phyloP scores from a whole-genome alignment of 2,329 filamentous ascomycete species.

The Colletotrichum aenigma region DNA sequence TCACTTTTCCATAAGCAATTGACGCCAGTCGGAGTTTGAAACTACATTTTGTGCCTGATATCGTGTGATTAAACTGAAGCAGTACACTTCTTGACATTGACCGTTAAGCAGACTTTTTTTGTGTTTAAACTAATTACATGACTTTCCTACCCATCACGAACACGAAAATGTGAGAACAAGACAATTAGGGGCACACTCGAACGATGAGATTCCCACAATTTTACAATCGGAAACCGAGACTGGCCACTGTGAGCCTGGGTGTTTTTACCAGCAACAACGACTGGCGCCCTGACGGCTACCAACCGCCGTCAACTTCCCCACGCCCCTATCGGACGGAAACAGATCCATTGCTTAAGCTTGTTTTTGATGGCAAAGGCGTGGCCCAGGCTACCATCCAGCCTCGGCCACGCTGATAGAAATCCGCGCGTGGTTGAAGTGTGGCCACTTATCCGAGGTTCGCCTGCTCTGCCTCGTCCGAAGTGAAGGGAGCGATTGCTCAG shows the following conservation, averaged over 20 bases:
- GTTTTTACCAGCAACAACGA: neutral
- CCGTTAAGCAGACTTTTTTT: neutral
- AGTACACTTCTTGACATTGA: neutral
- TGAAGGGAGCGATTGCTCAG: neutral
- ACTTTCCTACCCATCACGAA: neutral
- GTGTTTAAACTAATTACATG: neutral
- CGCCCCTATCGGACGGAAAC: neutral
- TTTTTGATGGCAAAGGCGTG: neutral
- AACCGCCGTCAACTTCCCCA: neutral
- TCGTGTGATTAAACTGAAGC: neutral
- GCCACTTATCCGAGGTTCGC: neutral
- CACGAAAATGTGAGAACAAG: too few relatives aligned
- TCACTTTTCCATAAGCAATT: slow-evolving; percentile 15
- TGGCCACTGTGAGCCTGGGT: neutral
- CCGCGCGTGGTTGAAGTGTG: neutral
- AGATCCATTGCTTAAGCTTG: neutral
- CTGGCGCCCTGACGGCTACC: neutral
- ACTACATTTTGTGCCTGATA: neutral
- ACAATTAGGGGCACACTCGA: neutral
- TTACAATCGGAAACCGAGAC: neutral
- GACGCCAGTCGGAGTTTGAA: slow-evolving; percentile 17
- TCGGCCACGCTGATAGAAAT: neutral
- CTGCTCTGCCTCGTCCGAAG: neutral
- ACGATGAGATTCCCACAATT: neutral
- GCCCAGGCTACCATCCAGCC: neutral